Percentiles rank a stretch among this genome's conserved stretches.
phyloP scores from a whole-genome alignment of 2,329 filamentous ascomycete genomes.

The Venturia asperata region DNA sequence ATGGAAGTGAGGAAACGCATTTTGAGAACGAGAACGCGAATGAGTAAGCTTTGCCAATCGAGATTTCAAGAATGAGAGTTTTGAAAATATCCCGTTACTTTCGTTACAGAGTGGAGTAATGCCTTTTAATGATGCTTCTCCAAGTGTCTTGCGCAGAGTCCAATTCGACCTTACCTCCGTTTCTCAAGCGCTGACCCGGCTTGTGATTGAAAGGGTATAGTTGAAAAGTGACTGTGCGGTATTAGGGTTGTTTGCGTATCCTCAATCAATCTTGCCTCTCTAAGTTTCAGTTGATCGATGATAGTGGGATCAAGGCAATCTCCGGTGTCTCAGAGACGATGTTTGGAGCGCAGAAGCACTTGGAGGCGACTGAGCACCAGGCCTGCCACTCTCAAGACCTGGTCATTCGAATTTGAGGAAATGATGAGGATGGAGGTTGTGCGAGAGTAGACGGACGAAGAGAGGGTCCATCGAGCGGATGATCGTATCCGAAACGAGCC shows the following conservation, averaged over 20 bases:
- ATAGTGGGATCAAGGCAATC: neutral
- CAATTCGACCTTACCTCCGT: neutral
- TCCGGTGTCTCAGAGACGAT: neutral
- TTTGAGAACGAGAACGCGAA: neutral
- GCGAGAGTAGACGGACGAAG: neutral
- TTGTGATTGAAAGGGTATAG: neutral
- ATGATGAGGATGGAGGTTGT: neutral
- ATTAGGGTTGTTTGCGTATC: neutral
- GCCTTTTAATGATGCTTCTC: neutral
- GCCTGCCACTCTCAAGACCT: neutral
- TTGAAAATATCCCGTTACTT: neutral
- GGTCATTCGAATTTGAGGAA: neutral
- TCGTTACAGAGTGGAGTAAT: neutral
- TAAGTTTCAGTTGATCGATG: neutral
- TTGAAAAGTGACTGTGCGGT: neutral
- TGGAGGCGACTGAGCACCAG: neutral
- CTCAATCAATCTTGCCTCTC: neutral
- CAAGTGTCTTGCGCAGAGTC: neutral
- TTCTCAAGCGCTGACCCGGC: neutral
- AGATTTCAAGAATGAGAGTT: neutral
- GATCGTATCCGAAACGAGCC: neutral
- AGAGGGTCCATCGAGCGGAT: neutral
- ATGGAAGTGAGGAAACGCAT: slow-evolving; percentile 2
- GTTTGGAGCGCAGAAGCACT: neutral
- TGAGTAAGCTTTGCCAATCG: neutral